Conservation (phyloP, 192 early-diverging fungal genomes). For the Fimicolochytrium jonesii region DNA sequence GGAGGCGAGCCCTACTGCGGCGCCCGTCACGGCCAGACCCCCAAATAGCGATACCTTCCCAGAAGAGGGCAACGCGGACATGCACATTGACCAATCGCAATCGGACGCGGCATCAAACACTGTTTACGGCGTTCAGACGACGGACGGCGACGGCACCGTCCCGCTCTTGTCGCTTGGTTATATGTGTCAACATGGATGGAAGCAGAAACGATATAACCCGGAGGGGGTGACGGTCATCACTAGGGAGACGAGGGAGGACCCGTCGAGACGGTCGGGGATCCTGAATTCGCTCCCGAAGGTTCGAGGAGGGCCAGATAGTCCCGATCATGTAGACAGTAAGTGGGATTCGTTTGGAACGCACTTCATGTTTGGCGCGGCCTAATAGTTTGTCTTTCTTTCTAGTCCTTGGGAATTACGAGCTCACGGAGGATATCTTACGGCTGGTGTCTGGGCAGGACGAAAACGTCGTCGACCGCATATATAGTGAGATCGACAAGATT, state of each 20-base stretch:
- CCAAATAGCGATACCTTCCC: too few species aligned
- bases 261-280: constrained; percentile 35
- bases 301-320: constrained; percentile 64
- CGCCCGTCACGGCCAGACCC: too few species aligned
- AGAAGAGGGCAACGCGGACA: too few species aligned
- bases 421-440: constrained; percentile 56
- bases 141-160: constrained; percentile 83
- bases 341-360: too few species aligned
- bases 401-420: constrained; percentile 73
- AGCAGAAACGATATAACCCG: constrained; percentile 77
- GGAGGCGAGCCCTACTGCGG: too few species aligned
- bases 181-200: constrained; percentile 86
- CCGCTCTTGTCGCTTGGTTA: constrained; percentile 81
- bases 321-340: constrained; percentile 75
- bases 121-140: constrained; percentile 62
- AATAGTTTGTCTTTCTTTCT: background rate
- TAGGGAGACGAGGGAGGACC: constrained; percentile 53
- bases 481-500: constrained; percentile 43
- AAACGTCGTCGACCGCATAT: constrained; percentile 28
- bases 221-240: constrained; percentile 63
- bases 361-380: too few species aligned
- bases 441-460: constrained; percentile 43
- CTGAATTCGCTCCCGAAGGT: constrained; percentile 50
- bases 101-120: constrained; percentile 56
- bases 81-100: constrained; percentile 21